phyloP scores from a whole-genome alignment of 75 land plant species.

The Pinus taeda region DNA sequence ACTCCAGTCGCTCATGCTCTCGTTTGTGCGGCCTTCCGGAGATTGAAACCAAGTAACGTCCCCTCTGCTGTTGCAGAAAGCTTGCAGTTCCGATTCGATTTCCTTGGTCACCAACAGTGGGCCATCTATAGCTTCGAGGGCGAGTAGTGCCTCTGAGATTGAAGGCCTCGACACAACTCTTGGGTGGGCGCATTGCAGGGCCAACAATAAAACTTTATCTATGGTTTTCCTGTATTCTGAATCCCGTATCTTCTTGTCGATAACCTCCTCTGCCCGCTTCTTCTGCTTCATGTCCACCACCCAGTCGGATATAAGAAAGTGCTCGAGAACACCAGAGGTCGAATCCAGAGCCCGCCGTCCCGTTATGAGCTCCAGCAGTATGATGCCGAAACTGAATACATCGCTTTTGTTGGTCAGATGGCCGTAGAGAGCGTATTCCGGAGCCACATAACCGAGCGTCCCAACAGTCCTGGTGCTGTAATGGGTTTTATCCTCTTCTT shows the following conservation, averaged over 20 bases:
- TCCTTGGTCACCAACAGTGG: too few species aligned
- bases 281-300: conserved; percentile 26
- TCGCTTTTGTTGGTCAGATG: conserved; percentile 44
- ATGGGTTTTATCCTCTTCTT: conserved; percentile 19
- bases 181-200: conserved; percentile 27
- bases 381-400: conserved; percentile 47
- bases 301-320: conserved; percentile 27
- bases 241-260: conserved; percentile 16
- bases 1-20: too few species aligned
- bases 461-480: conserved; percentile 38
- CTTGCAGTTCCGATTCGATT: too few species aligned
- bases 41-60: too few species aligned
- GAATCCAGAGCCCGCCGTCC: conserved; percentile 42
- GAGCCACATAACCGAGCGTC: conserved; percentile 44
- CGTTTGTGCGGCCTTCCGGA: too few species aligned
- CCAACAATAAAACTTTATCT: conserved; percentile 29
- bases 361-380: conserved; percentile 41
- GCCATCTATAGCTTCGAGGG: background rate
- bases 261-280: conserved; percentile 17
- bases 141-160: conserved; percentile 4
- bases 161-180: conserved; percentile 25
- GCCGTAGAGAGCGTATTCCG: conserved; percentile 46
- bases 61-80: too few species aligned
- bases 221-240: conserved; percentile 8
- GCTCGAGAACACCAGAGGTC: conserved; percentile 7